Evolutionary conservation across 805 yeast species (phyloP), one percentile per base, ranked within the genome.

Genomic region (Yarrowia divulgata): DNA sequence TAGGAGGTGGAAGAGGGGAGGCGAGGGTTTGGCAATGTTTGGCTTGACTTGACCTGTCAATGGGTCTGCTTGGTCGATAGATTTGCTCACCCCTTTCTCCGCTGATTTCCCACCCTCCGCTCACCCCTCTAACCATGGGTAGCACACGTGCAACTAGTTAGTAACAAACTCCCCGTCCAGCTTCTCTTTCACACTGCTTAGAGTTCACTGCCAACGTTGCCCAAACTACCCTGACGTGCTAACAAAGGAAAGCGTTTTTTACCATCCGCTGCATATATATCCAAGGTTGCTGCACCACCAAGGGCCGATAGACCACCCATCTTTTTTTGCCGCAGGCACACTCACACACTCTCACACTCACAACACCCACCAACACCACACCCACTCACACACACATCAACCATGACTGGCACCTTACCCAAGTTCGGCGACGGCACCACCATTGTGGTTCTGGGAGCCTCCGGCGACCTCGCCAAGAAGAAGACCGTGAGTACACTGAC

Each of bases 391-490:
- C 63, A 57, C 49, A 57, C 49, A 57, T 29, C 60, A 45, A 23
- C n/a, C 32, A 63, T 63, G 68, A n/a, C 57, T 7, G 57, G 46
- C 55, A n/a, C 49, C 18, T 42, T 67, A 43, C 69, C 69, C 42
- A 69, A 73, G 46, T 90, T 90, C 78, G 87, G 85, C 70, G 86
- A 89, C 72, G 81, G 90, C 79, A 88, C 91, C 9, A 83, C 87
- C 52, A 84, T 93, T 74, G 91, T 89, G 35, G 97, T 93, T 39
- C 90, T 93, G 75, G 98, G 98, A 67, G 98, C 98, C 54, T 90
- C 97, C 29, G 98, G 98, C 67, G 97, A 93, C 79, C 83, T 93
- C 73, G 97, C 97, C 69, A 92, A 91, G 82, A 93, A 93, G 88
- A 93, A 93, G 82, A 93, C 97, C 2, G 66, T 60, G 52, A 60